Base-by-base conservation (phyloP, 2,329 filamentous ascomycete species). In the Fonsecaea multimorphosa region DNA sequence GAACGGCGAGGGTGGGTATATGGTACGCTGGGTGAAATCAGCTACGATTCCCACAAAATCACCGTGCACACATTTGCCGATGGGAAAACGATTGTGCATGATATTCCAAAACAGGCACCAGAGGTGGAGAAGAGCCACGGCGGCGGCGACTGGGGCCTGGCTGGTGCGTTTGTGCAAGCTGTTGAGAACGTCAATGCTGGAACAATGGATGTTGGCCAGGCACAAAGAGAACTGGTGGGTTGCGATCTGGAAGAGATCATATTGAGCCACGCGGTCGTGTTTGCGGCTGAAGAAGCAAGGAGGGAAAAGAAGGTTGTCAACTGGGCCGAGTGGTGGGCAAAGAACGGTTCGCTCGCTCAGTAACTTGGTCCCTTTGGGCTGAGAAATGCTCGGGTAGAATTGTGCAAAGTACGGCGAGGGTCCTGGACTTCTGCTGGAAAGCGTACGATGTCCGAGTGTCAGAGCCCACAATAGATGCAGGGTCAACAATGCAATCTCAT, bases 221-320 rank as follows among this genome's bases (percentile, higher is more conserved):
- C 93, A 1, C 94, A 98, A 82, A 82, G 83, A 64, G 82, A 88
- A 73, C 87, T 89, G 74, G 82, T 98, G 29, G 93, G 92, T 0
- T 96, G 92, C 78, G 91, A 89, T 12, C 79, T 97, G 7, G 92
- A 97, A 63, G 95, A 98, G 74, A 87, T 90, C 1, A 84, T 98
- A n/a, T 84, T 90, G 56, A 96, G 92, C 74, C 95, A 98, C 79
- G 93, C 91, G 1, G 86, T 95, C 78, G 94, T 97, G 0, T 99
- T 97, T 81, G 93, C 92, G 27, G 95, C 94, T 0, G 95, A 98
- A 78, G 91, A 96, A 73, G 92, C 94, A 4, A 86, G 94, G 73
- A 82, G 81, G 57, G 83, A 84, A 58, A 87, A 85, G 73, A 88
- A 85, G 74, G 88, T 95, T 7, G 79, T 98, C 3, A 84, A 90